Percentiles rank a stretch among this genome's conserved stretches.
Conservation (phyloP, 306 rosid species). For the Lathyrus oleraceus region DNA sequence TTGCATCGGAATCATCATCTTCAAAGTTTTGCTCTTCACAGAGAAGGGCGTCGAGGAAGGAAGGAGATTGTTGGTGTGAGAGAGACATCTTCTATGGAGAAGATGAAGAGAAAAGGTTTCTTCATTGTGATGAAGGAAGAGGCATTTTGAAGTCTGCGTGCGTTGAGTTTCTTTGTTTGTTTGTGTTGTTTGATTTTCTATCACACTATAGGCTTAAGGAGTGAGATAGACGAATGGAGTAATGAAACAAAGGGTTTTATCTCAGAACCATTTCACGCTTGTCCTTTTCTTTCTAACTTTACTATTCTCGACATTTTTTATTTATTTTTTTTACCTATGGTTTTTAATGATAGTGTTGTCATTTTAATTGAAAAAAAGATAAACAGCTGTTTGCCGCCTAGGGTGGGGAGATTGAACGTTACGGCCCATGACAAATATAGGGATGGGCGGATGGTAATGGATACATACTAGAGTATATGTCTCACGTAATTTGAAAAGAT, state of each 20-base stretch:
- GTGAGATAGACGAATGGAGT: conserved; percentile 38
- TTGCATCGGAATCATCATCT: conserved; percentile 32
- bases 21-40: conserved; percentile 66
- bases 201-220: conserved; percentile 29
- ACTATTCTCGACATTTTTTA: background rate
- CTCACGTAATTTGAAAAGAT: too few relatives aligned
- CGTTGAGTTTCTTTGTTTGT: too few relatives aligned
- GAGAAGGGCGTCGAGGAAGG: conserved; percentile 59
- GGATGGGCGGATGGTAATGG: too few relatives aligned
- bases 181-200: conserved; percentile 22
- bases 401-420: background rate
- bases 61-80: conserved; percentile 39
- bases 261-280: conserved; percentile 63
- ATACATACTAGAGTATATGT: too few relatives aligned
- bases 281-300: conserved; percentile 38
- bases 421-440: background rate
- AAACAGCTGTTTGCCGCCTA: conserved; percentile 34
- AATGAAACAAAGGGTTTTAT: conserved; percentile 52
- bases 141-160: conserved; percentile 47
- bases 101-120: conserved; percentile 41
- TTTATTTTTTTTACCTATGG: background rate
- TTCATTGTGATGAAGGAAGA: conserved; percentile 37
- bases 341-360: background rate
- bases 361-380: background rate
- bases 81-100: conserved; percentile 69